These are phyloP conservation scores for Fusarium aywerte DNA, from an alignment of 2,329 filamentous ascomycete species.

Conservation along the genomic window DNA sequence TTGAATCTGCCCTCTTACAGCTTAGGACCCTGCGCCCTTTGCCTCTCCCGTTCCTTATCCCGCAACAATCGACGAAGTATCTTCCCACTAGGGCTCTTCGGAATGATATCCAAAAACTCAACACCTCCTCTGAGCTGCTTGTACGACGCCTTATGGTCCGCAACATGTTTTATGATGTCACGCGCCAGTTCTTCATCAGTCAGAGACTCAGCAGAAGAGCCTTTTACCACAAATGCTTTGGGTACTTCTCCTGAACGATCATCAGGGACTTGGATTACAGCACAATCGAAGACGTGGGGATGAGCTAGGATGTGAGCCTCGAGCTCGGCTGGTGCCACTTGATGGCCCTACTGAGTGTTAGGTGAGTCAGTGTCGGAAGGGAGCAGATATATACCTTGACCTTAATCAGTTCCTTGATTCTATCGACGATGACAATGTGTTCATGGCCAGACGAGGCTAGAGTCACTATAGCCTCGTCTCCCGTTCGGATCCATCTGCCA, in stretches of 20 bases:
- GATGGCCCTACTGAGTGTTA: constrained; percentile 64
- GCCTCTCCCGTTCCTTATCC: constrained; percentile 13
- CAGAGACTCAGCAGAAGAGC: constrained; percentile 53
- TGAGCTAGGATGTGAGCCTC: constrained; percentile 80
- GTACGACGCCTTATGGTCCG: constrained; percentile 69
- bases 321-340: constrained; percentile 83
- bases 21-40: neutral
- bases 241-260: constrained; percentile 70
- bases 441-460: constrained; percentile 73
- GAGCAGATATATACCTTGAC: constrained; percentile 67
- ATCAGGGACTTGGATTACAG: constrained; percentile 76
- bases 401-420: constrained; percentile 77
- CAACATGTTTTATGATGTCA: constrained; percentile 69
- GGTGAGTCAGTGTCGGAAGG: rapidly evolving
- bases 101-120: constrained; percentile 65
- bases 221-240: constrained; percentile 69
- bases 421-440: constrained; percentile 86
- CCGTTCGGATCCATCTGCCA: constrained; percentile 81
- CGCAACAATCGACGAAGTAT: constrained; percentile 43
- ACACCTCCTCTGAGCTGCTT: constrained; percentile 64
- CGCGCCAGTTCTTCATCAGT: constrained; percentile 60
- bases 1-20: neutral
- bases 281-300: constrained; percentile 75
- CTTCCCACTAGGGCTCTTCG: constrained; percentile 71
- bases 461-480: constrained; percentile 81